Percentiles rank a stretch among this genome's conserved stretches.
Evolutionary conservation across 495 filamentous ascomycete genomes (phyloP).

Genomic region (Penicillium salamii): DNA sequence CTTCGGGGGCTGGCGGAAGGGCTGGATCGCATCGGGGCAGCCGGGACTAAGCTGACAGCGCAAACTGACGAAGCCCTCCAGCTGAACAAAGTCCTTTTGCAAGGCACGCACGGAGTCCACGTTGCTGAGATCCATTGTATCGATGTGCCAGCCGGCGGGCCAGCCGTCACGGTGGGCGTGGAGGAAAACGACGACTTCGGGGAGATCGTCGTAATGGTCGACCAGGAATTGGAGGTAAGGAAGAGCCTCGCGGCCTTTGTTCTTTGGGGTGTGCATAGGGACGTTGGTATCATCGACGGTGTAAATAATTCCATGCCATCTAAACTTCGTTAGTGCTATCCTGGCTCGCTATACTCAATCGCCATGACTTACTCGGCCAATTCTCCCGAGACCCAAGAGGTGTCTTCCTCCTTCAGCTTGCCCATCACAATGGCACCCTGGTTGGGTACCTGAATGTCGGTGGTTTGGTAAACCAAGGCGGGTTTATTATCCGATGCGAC

Average conservation of each 20-base stretch:
- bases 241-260: constrained; percentile 48
- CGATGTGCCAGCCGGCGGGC: constrained; percentile 46
- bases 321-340: constrained; percentile 6
- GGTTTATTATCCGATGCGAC: constrained; percentile 12
- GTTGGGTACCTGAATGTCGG: constrained; percentile 35
- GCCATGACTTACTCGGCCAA: constrained; percentile 35
- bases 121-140: constrained; percentile 43
- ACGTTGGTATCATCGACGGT: constrained; percentile 42
- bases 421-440: constrained; percentile 44
- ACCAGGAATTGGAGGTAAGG: constrained; percentile 48
- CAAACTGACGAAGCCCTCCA: constrained; percentile 41
- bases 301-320: constrained; percentile 46
- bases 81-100: constrained; percentile 32
- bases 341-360: background rate
- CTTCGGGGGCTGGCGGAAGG: constrained; percentile 43
- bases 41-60: constrained; percentile 42
- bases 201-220: constrained; percentile 47
- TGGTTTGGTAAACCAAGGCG: constrained; percentile 26
- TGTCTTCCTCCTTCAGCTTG: constrained; percentile 36
- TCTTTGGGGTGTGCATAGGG: constrained; percentile 38
- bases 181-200: constrained; percentile 39
- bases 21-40: constrained; percentile 41
- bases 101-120: constrained; percentile 40
- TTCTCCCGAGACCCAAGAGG: constrained; percentile 38
- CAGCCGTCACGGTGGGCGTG: constrained; percentile 42